phyloP scores from a whole-genome alignment of 202 grass and related monocot genomes.

The Panicum virgatum region DNA sequence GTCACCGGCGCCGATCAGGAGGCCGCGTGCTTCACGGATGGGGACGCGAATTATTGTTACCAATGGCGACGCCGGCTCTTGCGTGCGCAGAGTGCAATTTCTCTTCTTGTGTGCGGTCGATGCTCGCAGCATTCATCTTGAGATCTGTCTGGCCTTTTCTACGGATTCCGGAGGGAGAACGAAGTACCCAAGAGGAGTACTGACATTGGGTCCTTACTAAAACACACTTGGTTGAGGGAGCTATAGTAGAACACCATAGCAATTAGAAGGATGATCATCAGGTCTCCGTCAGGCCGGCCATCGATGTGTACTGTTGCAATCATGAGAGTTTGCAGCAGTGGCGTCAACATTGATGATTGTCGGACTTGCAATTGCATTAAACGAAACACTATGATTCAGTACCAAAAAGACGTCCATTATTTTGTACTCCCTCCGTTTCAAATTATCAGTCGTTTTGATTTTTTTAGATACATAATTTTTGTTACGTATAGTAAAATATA shows the following conservation, averaged over 20 bases:
- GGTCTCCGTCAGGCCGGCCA: not conserved
- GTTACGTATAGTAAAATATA: no score
- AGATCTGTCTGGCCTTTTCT: not conserved
- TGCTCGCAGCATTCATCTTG: not conserved
- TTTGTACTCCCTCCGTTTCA: no score
- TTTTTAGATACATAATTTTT: no score
- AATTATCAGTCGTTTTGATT: no score
- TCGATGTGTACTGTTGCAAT: slow-evolving; percentile 4
- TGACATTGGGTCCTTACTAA: no score
- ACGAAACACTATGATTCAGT: slow-evolving; percentile 21
- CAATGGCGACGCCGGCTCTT: not conserved
- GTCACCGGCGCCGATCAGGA: slow-evolving; percentile 28
- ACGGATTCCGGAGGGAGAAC: not conserved
- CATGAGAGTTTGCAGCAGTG: not conserved
- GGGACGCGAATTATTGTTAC: not conserved
- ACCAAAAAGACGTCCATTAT: not conserved
- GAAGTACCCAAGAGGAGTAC: no score
- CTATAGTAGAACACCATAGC: no score
- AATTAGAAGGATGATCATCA: not conserved
- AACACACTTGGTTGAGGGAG: no score
- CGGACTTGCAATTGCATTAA: slow-evolving; percentile 14
- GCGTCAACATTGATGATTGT: slow-evolving; percentile 13
- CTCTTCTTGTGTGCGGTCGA: not conserved
- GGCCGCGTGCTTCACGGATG: not conserved
- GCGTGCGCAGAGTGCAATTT: not conserved